Percentiles rank a stretch among this genome's conserved stretches.
Conservation (phyloP, 2,329 filamentous ascomycete genomes). For the Fusarium sp. region DNA sequence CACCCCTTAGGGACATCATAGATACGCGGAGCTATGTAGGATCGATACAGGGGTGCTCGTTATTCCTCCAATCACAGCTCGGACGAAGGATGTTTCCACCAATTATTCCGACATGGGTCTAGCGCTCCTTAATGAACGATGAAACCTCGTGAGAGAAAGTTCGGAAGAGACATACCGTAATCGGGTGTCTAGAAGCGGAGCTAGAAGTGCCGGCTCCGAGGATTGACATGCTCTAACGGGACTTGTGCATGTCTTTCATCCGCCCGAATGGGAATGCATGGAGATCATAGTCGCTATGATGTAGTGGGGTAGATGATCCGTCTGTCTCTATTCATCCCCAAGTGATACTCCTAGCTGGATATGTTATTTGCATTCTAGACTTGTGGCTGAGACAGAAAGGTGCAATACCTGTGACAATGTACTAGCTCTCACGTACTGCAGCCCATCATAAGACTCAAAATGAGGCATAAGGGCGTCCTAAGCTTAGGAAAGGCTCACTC, state of each 20-base stretch:
- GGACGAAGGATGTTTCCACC: not conserved
- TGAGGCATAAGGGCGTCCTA: not conserved
- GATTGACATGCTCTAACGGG: not conserved
- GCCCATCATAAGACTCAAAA: not conserved
- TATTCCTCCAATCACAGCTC: constrained; percentile 22
- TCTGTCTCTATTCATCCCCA: no score
- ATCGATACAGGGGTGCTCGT: not conserved
- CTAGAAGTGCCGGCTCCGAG: not conserved
- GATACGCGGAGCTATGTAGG: not conserved
- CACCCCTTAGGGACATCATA: no score
- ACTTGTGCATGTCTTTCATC: not conserved
- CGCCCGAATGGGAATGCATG: not conserved
- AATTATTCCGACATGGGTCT: constrained; percentile 4
- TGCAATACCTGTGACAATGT: not conserved
- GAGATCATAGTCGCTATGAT: no score
- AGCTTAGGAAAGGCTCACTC: not conserved
- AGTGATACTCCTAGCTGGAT: no score
- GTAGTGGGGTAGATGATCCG: no score
- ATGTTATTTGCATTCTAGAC: no score
- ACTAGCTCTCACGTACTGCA: not conserved
- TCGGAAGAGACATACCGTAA: not conserved
- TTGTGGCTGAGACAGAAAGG: not conserved
- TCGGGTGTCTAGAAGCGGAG: not conserved
- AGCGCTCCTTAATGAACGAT: constrained; percentile 3
- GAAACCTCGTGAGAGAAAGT: constrained; percentile 1